phyloP scores from a whole-genome alignment of 768 basidiomycete species.

The Mycena crocata region DNA sequence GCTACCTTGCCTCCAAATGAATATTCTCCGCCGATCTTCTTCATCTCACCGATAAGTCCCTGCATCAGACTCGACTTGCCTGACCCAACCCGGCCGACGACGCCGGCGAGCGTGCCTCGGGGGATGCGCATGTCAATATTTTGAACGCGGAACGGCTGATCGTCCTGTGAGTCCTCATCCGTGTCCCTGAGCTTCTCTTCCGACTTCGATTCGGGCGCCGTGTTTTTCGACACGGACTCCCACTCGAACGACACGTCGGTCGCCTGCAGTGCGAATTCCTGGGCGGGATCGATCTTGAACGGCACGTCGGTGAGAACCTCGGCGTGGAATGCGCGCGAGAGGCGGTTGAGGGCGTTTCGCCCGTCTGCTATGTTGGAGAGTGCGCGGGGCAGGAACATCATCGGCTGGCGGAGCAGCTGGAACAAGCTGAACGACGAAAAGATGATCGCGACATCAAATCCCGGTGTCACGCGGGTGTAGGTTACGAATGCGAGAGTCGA shows the following conservation, averaged over 20 bases:
- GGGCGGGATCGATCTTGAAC: constrained; percentile 56
- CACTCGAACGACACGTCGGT: constrained; percentile 73
- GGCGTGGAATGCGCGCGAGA: constrained; percentile 65
- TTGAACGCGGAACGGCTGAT: constrained; percentile 60
- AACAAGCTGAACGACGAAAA: constrained; percentile 75
- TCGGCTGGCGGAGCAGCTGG: constrained; percentile 75
- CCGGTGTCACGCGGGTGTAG: constrained; percentile 65
- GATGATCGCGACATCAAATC: constrained; percentile 74
- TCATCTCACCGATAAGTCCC: constrained; percentile 81
- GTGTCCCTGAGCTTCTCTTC: constrained; percentile 31
- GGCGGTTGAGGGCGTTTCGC: constrained; percentile 67
- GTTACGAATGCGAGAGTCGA: constrained; percentile 76
- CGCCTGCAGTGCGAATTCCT: constrained; percentile 62
- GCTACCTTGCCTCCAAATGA: constrained; percentile 72
- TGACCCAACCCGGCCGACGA: constrained; percentile 78
- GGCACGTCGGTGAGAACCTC: constrained; percentile 58
- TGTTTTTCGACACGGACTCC: constrained; percentile 50
- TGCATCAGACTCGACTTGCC: constrained; percentile 74
- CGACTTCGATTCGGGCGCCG: constrained; percentile 7
- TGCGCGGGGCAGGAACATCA: constrained; percentile 73
- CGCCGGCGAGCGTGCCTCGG: constrained; percentile 68
- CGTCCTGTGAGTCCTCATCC: constrained; percentile 25
- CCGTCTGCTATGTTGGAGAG: constrained; percentile 75
- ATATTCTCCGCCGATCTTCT: constrained; percentile 60
- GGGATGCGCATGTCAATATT: constrained; percentile 64